Base-by-base conservation (phyloP, 768 basidiomycete genomes). In the Podaxis pistillaris region DNA sequence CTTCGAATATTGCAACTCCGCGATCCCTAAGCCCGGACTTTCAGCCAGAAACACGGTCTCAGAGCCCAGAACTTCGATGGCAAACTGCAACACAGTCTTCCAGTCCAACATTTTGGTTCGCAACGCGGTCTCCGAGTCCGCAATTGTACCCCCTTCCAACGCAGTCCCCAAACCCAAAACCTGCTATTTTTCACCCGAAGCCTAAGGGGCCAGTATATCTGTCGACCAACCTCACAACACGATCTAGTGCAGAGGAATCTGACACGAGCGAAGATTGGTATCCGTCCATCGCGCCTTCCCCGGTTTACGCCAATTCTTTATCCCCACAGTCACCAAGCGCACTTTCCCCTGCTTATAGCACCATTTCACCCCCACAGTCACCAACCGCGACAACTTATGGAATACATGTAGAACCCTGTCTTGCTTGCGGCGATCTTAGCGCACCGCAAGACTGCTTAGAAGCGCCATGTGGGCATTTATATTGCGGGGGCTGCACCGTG, bases 401-500 rank as follows among this genome's bases (percentile, higher is more conserved):
- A 26, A 13, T 22, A 0, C 12, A 28, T 24, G 41, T 3, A 17
- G 26, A 56, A 1, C 15, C 38, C 24, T 57, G 56, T n/a, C 19
- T 57, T 3, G 41, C 15, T 17, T 57, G 56, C 28, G 26, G 56
- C 1, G 56, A 57, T 46, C 30, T n/a, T 17, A 5, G 5, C 28
- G 15, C 4, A 54, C n/a, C 33, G 8, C 44, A 46, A 8, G 44
- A 33, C 13, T 13, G 28, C 11, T 33, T 58, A 17, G 33, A 9
- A 4, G 28, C 46, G n/a, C 57, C 57, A 4, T 58, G 57, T 36
- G 57, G 44, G 15, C 44, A 46, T 1, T 46, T 19, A 19, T 64
- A 56, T 46, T 64, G 63, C 40, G 40, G 37, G n/a, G 30, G 19
- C 13, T 64, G 63, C 37, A 53, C 56, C n/a, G 40, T 47, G 24